Evolutionary conservation across 371 early-diverging fungal genomes (phyloP).

Genomic region (Saksenaea oblongispora): DNA sequence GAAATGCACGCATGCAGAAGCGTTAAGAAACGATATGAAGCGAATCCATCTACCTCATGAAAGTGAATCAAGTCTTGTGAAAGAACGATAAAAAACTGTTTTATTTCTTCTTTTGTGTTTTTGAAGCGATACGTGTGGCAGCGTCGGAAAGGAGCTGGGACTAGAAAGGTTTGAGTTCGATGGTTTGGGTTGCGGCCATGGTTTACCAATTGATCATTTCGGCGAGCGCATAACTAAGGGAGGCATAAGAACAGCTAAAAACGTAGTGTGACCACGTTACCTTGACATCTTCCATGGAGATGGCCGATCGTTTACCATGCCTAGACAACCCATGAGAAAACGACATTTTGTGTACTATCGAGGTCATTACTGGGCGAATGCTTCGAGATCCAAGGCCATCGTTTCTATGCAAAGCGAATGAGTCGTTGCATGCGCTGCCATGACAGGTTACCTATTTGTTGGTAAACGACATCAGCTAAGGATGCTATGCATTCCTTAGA

Average conservation of each 20-base stretch:
- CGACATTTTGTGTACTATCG: not conserved
- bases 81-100: not conserved
- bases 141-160: not conserved
- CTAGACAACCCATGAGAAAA: conserved; percentile 4
- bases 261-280: not conserved
- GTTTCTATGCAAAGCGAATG: conserved; percentile 10
- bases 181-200: not conserved
- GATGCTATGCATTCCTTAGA: conserved; percentile 18
- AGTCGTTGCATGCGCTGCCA: not conserved
- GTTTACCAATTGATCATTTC: conserved; percentile 24
- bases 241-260: not conserved
- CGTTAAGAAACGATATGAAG: conserved; percentile 31
- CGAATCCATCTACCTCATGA: not conserved
- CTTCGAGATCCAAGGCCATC: conserved; percentile 21
- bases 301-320: conserved; percentile 22
- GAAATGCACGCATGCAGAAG: conserved; percentile 36
- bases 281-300: conserved; percentile 32
- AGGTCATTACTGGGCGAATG: conserved; percentile 19
- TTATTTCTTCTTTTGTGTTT: not conserved
- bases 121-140: not conserved
- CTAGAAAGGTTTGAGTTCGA: not conserved
- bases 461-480: conserved; percentile 23
- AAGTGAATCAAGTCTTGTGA: not conserved
- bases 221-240: conserved; percentile 24
- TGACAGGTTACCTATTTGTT: conserved; percentile 16